Base-by-base conservation (phyloP, 2,329 filamentous ascomycete genomes). In the Colletotrichum falcatum region DNA sequence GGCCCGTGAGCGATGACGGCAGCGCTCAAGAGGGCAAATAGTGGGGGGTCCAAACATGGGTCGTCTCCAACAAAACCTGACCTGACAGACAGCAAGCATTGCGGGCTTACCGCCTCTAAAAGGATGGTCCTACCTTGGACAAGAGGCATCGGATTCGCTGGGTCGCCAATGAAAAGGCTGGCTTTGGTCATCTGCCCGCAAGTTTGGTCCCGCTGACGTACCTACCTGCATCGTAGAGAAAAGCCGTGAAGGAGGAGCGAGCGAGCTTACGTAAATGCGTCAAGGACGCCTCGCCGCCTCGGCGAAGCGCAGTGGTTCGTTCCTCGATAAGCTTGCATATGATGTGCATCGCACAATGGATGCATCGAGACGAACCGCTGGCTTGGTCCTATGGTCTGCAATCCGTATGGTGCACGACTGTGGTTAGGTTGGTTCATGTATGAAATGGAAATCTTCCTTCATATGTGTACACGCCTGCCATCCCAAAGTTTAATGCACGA, bases 291-390 rank as follows among this genome's bases (percentile, higher is more conserved):
- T n/a, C n/a, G 33, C 51, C 28, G 44, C 61, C 33, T 48, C 42
- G 3, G 42, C 20, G 14, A 33, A 12, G 61, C n/a, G n/a, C 37
- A 48, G 30, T 39, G 8, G 23, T 2, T 42, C 16, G 18, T 42
- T 23, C n/a, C n/a, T n/a, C 39, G 20, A 28, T 18, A 51, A 51
- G 14, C 48, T 44, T 46, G 48, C 53, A 46, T 61, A 23, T 23
- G 42, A 11, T 46, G 23, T 46, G 42, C 42, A 46, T n/a, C 20
- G 42, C n/a, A n/a, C n/a, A n/a, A 33, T 33, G 30, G 30, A 46
- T 49, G 30, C 59, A 53, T 70, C 67, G 63, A 70, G 67, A 70
- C 37, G 63, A 66, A 66, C 67, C n/a, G 56, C 46, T 48, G 33
- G 44, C n/a, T 30, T 53, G 44, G 30, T 51, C 26, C 62, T 49